Evolutionary conservation across 2,329 filamentous ascomycete genomes (phyloP).

Genomic region (Ceratocystiopsis sp.): DNA sequence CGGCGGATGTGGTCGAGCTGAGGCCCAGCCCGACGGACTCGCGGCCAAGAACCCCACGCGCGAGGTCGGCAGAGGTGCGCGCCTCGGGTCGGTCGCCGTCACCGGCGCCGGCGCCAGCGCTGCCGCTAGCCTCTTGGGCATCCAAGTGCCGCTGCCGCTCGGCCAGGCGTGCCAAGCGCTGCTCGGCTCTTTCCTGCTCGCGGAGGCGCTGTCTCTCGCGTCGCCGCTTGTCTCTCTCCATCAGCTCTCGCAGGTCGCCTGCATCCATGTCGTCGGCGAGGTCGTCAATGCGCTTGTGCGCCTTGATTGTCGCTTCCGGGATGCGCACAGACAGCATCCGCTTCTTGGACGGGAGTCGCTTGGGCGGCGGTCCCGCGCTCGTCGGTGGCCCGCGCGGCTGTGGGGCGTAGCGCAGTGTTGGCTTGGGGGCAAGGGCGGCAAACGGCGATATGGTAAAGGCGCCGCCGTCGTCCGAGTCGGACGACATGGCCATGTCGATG

Average conservation of each 20-base stretch:
- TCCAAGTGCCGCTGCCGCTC: constrained; percentile 37
- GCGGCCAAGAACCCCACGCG: constrained; percentile 42
- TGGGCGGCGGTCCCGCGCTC: constrained; percentile 21
- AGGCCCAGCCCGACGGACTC: constrained; percentile 39
- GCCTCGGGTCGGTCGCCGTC: background rate
- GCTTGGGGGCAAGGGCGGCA: constrained; percentile 68
- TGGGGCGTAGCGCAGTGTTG: constrained; percentile 60
- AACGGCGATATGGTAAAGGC: constrained; percentile 69
- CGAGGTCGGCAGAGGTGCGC: constrained; percentile 25
- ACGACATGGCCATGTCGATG: constrained; percentile 60
- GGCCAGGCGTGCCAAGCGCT: constrained; percentile 45
- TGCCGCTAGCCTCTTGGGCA: constrained; percentile 20
- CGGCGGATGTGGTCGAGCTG: constrained; percentile 31
- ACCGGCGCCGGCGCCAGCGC: constrained; percentile 6
- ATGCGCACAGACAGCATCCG: constrained; percentile 36
- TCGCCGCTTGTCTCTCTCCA: constrained; percentile 76
- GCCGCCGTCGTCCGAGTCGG: constrained; percentile 52
- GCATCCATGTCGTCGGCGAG: constrained; percentile 77
- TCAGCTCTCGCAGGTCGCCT: constrained; percentile 65
- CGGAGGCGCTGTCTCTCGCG: constrained; percentile 54
- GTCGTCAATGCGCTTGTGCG: constrained; percentile 47
- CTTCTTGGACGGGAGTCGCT: constrained; percentile 31
- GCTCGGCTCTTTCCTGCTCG: constrained; percentile 50
- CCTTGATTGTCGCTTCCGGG: constrained; percentile 41
- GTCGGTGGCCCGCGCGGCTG: constrained; percentile 29